A percentile compares a stretch with the other conserved stretches of the same genome.
Evolutionary conservation across 257 asterid genomes (phyloP).

Genomic region (Nicotiana tabacum): DNA sequence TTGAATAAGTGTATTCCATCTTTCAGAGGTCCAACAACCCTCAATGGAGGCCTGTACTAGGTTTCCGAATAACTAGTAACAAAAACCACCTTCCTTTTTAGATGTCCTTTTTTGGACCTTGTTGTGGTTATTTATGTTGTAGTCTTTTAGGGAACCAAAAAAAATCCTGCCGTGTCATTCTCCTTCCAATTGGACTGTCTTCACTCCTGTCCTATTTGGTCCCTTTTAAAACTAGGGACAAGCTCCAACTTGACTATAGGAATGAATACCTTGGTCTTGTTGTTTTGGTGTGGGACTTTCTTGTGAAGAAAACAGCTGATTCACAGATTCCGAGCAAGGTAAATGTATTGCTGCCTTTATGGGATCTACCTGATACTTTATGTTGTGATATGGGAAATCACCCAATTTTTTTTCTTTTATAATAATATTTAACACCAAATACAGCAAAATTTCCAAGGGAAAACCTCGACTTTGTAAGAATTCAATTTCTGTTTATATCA

Average conservation of each 20-base stretch:
- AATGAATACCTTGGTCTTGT: constrained; percentile 35
- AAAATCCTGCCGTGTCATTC: constrained; percentile 29
- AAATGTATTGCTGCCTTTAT: constrained; percentile 25
- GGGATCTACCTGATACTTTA: constrained; percentile 27
- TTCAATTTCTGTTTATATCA: background rate
- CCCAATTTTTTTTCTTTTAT: background rate
- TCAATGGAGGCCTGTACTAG: constrained; percentile 17
- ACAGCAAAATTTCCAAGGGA: constrained; percentile 26
- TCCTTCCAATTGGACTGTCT: constrained; percentile 34
- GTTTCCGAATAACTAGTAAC: constrained; percentile 20
- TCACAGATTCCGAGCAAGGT: constrained; percentile 25
- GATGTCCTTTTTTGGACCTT: constrained; percentile 29
- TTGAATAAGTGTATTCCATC: constrained; percentile 27
- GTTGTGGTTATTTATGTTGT: constrained; percentile 32
- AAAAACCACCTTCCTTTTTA: constrained; percentile 13
- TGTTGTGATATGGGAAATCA: constrained; percentile 31
- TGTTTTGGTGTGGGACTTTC: constrained; percentile 45
- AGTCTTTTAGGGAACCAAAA: constrained; percentile 24
- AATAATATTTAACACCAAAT: constrained; percentile 9
- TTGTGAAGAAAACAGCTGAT: constrained; percentile 30
- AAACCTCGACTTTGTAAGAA: constrained; percentile 27
- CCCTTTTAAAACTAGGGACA: constrained; percentile 24
- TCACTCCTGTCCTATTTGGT: constrained; percentile 19
- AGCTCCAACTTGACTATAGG: constrained; percentile 35
- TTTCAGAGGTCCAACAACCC: constrained; percentile 9